Percentiles rank a stretch among this genome's conserved stretches.
Conservation (phyloP, 2,329 filamentous ascomycete genomes). For the Cercospora janseana region DNA sequence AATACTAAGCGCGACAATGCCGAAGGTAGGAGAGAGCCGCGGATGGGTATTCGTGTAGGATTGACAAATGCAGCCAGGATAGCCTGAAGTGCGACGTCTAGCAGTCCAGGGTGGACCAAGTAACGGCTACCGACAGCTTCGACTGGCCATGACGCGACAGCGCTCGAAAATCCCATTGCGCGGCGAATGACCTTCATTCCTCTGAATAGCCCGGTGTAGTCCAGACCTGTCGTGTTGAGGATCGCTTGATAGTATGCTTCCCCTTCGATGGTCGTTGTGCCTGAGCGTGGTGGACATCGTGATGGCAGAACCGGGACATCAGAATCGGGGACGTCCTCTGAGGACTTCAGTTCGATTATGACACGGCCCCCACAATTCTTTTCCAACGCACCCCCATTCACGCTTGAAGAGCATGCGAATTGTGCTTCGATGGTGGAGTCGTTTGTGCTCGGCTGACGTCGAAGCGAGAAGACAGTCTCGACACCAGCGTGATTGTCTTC, state of each 20-base stretch:
- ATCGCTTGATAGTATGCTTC: slow-evolving; percentile 24
- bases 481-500: slow-evolving; percentile 22
- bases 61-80: slow-evolving; percentile 34
- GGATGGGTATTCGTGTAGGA: slow-evolving; percentile 27
- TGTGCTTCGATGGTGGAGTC: slow-evolving; percentile 39
- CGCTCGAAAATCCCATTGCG: slow-evolving; percentile 21
- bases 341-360: slow-evolving; percentile 19
- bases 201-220: slow-evolving; percentile 23
- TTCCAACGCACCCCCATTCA: slow-evolving; percentile 17
- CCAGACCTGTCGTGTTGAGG: slow-evolving; percentile 22
- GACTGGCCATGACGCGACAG: slow-evolving; percentile 20
- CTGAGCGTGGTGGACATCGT: slow-evolving; percentile 21
- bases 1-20: slow-evolving; percentile 21
- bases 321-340: background rate
- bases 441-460: slow-evolving; percentile 21
- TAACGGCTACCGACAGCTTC: slow-evolving; percentile 21
- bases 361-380: slow-evolving; percentile 21
- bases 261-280: slow-evolving; percentile 24
- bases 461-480: slow-evolving; percentile 33
- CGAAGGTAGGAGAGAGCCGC: slow-evolving; percentile 21
- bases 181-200: slow-evolving; percentile 22
- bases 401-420: slow-evolving; percentile 19
- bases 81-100: slow-evolving; percentile 38
- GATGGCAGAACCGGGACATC: slow-evolving; percentile 11
- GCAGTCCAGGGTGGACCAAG: slow-evolving; percentile 33